Conservation (phyloP, 768 basidiomycete genomes). For the Pulveroboletus frians region DNA sequence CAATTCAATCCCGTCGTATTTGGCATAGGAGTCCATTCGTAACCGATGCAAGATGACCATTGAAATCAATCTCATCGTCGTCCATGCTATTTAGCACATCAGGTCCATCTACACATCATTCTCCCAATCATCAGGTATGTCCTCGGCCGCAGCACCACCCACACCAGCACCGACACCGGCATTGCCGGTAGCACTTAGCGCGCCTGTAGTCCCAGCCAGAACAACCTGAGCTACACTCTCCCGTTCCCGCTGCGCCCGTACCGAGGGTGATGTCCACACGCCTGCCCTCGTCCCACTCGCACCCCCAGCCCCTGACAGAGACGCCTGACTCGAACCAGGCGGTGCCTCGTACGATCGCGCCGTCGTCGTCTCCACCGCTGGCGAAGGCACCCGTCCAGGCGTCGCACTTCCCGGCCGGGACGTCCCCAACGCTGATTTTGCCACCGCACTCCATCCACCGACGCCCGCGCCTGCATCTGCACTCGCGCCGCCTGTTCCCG, state of each 20-base stretch:
- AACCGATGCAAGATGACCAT: too few species aligned
- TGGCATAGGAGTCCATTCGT: too few species aligned
- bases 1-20: too few species aligned
- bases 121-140: constrained; percentile 54
- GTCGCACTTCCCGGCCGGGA: constrained; percentile 3
- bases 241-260: constrained; percentile 13
- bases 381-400: constrained; percentile 19
- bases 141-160: constrained; percentile 2
- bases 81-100: too few species aligned
- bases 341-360: constrained; percentile 8
- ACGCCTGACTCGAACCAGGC: constrained; percentile 3
- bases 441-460: constrained; percentile 17
- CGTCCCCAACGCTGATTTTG: constrained; percentile 10
- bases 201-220: neutral
- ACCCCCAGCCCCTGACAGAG: neutral
- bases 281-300: neutral
- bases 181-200: neutral
- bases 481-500: neutral
- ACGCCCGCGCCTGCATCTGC: neutral
- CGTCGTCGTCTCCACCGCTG: neutral
- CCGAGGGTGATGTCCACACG: constrained; percentile 21
- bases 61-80: too few species aligned
- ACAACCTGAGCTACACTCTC: neutral
- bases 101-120: constrained; percentile 38
- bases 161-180: neutral